Base-by-base conservation (phyloP, 768 basidiomycete genomes). In the Hericium alpestre region DNA sequence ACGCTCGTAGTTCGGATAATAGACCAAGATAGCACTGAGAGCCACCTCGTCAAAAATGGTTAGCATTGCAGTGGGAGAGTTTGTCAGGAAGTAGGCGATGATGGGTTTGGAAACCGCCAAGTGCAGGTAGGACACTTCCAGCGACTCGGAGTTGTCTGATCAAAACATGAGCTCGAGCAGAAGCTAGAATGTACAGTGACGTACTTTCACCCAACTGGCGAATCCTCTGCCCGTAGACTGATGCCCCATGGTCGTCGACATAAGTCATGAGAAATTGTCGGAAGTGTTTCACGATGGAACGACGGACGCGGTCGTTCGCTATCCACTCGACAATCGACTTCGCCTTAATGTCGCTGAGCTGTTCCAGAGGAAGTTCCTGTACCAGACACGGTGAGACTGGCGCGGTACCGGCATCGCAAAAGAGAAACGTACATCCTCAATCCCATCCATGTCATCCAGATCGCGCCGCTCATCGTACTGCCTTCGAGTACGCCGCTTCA, bases 251-350 rank as follows among this genome's bases (percentile, higher is more conserved):
- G 55, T 95, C 93, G 65, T 99, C 96, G 46, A 92, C 87, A 65
- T 93, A 94, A 11, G 92, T 95, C 82, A 94, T 90, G 56, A 99
- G 75, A 72, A 99, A 99, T 63, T 92, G 84, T 49, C 90, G 82
- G 78, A 99, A 98, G 70, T 97, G 91, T 61, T 86, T 83, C 63
- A 89, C 80, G 61, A 99, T 93, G 0, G 94, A 87, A 55, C 90
- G 80, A 63, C 88, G 83, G 62, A 98, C 95, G 43, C 90, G 83
- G 57, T 94, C 92, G 57, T 87, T 86, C 16, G 91, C 87, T 64
- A 98, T 94, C 96, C 96, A 99, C 70, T 98, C 96, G 22, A 89
- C 87, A 56, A 99, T 93, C 12, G 91, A 93, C 66, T 94, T 92
- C 40, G 94, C 92, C 68, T 98, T 97, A 75, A 99, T 93, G 67